Evolutionary conservation across 2,329 filamentous ascomycete species (phyloP).

Genomic region (Stagonosporopsis tanaceti): DNA sequence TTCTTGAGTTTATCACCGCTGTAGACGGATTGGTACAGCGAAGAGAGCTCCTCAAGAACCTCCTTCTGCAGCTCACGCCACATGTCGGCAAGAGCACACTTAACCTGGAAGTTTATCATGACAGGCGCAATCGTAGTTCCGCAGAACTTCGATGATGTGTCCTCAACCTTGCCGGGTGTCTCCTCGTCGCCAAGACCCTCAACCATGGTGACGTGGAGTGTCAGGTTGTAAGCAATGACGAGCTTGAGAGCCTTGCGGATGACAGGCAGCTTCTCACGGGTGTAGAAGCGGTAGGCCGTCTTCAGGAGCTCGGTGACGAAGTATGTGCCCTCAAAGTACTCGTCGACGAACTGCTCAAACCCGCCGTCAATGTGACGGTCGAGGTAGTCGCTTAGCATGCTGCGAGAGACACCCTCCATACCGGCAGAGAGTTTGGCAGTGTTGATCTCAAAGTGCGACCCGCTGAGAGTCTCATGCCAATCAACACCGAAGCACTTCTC

Average conservation of each 20-base stretch:
- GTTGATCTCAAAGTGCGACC: conserved; percentile 82
- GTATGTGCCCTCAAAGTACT: conserved; percentile 93
- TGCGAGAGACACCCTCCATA: conserved; percentile 82
- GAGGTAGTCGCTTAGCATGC: conserved; percentile 87
- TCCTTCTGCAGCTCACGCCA: conserved; percentile 98
- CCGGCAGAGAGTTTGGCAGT: conserved; percentile 90
- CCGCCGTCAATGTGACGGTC: conserved; percentile 93
- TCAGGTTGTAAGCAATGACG: conserved; percentile 94
- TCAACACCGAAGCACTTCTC: conserved; percentile 92
- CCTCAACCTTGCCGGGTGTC: conserved; percentile 83
- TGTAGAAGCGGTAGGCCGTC: conserved; percentile 92
- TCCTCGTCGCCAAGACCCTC: conserved; percentile 88
- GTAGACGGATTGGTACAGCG: conserved; percentile 96
- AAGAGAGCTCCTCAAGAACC: conserved; percentile 90
- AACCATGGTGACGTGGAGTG: conserved; percentile 91
- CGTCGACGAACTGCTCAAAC: conserved; percentile 92
- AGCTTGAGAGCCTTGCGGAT: conserved; percentile 96
- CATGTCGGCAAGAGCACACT: conserved; percentile 95
- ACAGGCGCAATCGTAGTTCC: conserved; percentile 93
- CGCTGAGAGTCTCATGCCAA: conserved; percentile 85
- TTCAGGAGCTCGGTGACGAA: conserved; percentile 97
- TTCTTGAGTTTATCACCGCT: conserved; percentile 97
- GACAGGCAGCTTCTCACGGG: conserved; percentile 84
- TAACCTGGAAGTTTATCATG: conserved; percentile 99
- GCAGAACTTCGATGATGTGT: conserved; percentile 84